Evolutionary conservation across 1,284 basidiomycete genomes (phyloP).

Genomic region (Boletellus deceptivus): DNA sequence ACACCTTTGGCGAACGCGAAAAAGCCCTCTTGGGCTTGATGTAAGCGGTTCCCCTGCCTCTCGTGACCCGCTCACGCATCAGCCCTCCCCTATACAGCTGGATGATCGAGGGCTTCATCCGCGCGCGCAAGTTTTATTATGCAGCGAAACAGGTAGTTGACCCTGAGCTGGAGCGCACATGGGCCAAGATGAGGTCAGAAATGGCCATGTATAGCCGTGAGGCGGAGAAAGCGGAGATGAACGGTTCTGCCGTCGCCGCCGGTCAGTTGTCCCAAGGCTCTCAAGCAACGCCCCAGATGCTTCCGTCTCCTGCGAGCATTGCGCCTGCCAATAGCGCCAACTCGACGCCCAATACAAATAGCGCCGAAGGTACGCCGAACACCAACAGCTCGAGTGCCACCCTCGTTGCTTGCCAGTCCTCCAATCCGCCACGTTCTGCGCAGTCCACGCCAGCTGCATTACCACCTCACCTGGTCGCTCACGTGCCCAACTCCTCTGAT

Average conservation of each 20-base stretch:
- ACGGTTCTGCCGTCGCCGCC: slow-evolving; percentile 34
- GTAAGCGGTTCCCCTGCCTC: slow-evolving; percentile 45
- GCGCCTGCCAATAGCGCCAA: slow-evolving; percentile 63
- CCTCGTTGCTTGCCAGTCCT: slow-evolving; percentile 27
- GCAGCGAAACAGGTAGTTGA: slow-evolving; percentile 43
- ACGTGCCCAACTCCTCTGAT: slow-evolving; percentile 30
- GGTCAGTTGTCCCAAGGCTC: slow-evolving; percentile 40
- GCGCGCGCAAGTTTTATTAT: slow-evolving; percentile 56
- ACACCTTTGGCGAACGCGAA: slow-evolving; percentile 63
- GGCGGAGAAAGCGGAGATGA: slow-evolving; percentile 41
- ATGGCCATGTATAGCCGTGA: slow-evolving; percentile 47
- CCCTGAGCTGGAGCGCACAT: slow-evolving; percentile 40
- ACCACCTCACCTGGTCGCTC: slow-evolving; percentile 28
- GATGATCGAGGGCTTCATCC: slow-evolving; percentile 72
- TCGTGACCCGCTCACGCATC: slow-evolving; percentile 31
- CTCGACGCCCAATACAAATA: slow-evolving; percentile 62
- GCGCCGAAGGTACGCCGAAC: slow-evolving; percentile 48
- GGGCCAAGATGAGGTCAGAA: slow-evolving; percentile 40
- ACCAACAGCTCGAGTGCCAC: slow-evolving; percentile 30
- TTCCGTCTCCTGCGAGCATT: slow-evolving; percentile 72
- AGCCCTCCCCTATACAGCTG: slow-evolving; percentile 43
- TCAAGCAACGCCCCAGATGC: slow-evolving; percentile 60
- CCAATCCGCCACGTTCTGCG: slow-evolving; percentile 26
- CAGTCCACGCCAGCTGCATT: slow-evolving; percentile 26
- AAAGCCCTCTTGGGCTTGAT: slow-evolving; percentile 73